These are phyloP conservation scores for Rhytidiadelphus loreus DNA, from an alignment of 225 moss, liverwort and hornwort genomes.

Conservation along the genomic window DNA sequence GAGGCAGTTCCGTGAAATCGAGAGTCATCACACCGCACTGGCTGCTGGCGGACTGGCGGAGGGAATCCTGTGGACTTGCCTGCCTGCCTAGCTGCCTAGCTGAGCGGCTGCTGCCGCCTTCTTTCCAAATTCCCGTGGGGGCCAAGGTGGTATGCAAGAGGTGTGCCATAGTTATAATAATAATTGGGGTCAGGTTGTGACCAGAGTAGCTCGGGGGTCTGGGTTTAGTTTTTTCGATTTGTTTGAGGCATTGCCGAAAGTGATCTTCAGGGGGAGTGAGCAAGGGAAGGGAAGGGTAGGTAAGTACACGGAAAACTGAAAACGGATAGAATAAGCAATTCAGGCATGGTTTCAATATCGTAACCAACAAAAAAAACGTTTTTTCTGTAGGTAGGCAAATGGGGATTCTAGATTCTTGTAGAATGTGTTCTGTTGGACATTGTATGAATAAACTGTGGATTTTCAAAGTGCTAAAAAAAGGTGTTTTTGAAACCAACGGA, in stretches of 20 bases:
- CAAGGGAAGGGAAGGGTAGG: too few relatives aligned
- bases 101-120: neutral
- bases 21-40: neutral
- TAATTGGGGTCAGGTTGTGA: neutral
- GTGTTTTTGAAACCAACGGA: too few relatives aligned
- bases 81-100: neutral
- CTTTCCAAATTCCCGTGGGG: neutral
- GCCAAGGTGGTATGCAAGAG: neutral
- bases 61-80: neutral
- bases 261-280: too few relatives aligned
- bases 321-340: too few relatives aligned
- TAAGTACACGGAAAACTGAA: neutral
- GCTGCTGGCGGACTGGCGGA: neutral
- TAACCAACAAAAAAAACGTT: too few relatives aligned
- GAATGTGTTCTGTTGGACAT: too few relatives aligned
- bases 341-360: too few relatives aligned
- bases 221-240: neutral
- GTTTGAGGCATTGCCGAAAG: neutral
- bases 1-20: neutral
- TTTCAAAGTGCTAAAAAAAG: too few relatives aligned
- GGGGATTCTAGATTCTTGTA: too few relatives aligned
- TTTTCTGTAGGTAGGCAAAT: too few relatives aligned
- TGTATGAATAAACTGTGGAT: too few relatives aligned
- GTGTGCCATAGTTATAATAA: neutral
- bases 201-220: neutral